These are phyloP conservation scores for Coriolopsis trogii DNA, from an alignment of 1,284 basidiomycete species.

Conservation along the genomic window DNA sequence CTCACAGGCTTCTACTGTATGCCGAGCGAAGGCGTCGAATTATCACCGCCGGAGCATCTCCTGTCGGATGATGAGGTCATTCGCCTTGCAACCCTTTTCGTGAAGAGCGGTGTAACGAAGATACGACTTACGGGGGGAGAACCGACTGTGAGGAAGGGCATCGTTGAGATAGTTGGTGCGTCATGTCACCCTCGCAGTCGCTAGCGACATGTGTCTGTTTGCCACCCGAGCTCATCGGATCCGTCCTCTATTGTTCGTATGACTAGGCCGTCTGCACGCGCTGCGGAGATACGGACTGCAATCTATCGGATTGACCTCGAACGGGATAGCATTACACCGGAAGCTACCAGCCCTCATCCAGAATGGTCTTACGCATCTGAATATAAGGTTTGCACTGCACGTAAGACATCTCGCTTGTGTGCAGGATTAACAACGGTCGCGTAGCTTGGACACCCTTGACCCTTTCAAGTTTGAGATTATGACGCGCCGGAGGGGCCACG, in stretches of 20 bases:
- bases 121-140: conserved; percentile 90
- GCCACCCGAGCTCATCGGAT: conserved; percentile 4
- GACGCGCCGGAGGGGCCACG: conserved; percentile 76
- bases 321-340: conserved; percentile 78
- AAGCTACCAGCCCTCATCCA: conserved; percentile 68
- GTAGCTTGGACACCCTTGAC: conserved; percentile 83
- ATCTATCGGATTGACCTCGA: conserved; percentile 86
- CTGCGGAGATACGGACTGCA: conserved; percentile 64
- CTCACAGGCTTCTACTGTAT: conserved; percentile 85
- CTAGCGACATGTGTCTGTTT: background rate
- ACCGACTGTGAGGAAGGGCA: conserved; percentile 82
- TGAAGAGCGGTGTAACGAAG: conserved; percentile 82
- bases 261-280: conserved; percentile 55
- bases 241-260: conserved; percentile 1
- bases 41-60: conserved; percentile 71
- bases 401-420: background rate
- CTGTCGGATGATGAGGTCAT: conserved; percentile 79
- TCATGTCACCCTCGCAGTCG: conserved; percentile 16
- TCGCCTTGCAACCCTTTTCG: conserved; percentile 77
- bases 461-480: conserved; percentile 88
- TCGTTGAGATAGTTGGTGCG: conserved; percentile 73
- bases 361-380: conserved; percentile 82
- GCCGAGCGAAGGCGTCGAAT: conserved; percentile 80
- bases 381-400: conserved; percentile 61
- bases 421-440: conserved; percentile 11